These are phyloP conservation scores for Hypoxylon rubiginosum DNA, from an alignment of 2,329 filamentous ascomycete species.

Conservation along the genomic window DNA sequence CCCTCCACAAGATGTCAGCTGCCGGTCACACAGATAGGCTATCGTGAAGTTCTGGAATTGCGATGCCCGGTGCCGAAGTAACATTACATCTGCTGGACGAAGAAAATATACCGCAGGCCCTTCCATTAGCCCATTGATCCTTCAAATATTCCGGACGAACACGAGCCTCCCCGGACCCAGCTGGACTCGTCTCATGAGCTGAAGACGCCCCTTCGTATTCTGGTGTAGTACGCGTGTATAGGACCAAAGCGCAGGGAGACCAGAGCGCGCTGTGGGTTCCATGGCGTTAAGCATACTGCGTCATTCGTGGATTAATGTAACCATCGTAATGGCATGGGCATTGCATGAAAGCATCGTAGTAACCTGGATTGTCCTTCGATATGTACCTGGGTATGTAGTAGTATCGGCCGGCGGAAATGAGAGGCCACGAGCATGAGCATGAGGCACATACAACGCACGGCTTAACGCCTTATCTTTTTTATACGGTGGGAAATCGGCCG, in stretches of 20 bases:
- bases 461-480: conserved; percentile 1
- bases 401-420: conserved; percentile 17
- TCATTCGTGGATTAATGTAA: conserved; percentile 26
- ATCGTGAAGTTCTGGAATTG: conserved; percentile 16
- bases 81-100: conserved; percentile 22
- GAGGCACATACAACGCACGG: conserved; percentile 8
- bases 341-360: conserved; percentile 6
- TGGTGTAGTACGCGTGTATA: conserved; percentile 27
- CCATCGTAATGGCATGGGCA: conserved; percentile 11
- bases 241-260: conserved; percentile 6
- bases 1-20: conserved; percentile 12
- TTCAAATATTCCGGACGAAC: conserved; percentile 16
- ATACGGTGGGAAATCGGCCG: conserved; percentile 15
- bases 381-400: background rate
- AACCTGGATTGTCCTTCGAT: conserved; percentile 20
- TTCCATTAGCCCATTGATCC: conserved; percentile 30
- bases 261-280: conserved; percentile 18
- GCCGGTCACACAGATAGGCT: conserved; percentile 27
- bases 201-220: conserved; percentile 18
- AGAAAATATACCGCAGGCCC: conserved; percentile 12
- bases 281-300: conserved; percentile 17
- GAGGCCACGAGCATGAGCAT: conserved; percentile 12
- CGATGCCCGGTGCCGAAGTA: conserved; percentile 21
- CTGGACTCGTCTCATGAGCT: conserved; percentile 22
- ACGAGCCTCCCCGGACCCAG: conserved; percentile 16